Evolutionary conservation across 2,329 filamentous ascomycete genomes (phyloP).

Genomic region (Aulographum hederae): DNA sequence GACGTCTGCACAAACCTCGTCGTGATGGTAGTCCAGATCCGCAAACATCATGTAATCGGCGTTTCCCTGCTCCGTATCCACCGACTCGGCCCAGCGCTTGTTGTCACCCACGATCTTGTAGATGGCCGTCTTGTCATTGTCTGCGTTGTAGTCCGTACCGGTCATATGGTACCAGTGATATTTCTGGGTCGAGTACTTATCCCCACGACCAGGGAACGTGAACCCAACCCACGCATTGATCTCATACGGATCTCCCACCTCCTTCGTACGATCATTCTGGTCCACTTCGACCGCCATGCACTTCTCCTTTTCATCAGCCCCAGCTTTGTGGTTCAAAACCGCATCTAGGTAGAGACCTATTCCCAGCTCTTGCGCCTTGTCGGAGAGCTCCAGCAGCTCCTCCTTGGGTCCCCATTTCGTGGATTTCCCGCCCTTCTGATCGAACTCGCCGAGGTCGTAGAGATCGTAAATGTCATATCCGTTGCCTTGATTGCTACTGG

Average conservation of each 20-base stretch:
- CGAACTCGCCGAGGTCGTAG: constrained; percentile 53
- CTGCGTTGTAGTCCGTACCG: constrained; percentile 47
- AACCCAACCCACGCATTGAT: constrained; percentile 54
- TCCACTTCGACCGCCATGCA: constrained; percentile 47
- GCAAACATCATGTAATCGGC: constrained; percentile 54
- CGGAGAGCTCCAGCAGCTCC: constrained; percentile 36
- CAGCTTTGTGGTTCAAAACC: constrained; percentile 56
- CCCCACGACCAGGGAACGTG: constrained; percentile 42
- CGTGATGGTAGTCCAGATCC: constrained; percentile 46
- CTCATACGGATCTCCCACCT: constrained; percentile 35
- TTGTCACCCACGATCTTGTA: constrained; percentile 46
- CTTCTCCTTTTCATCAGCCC: constrained; percentile 45
- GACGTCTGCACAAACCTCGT: constrained; percentile 45
- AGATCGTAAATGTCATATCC: constrained; percentile 48
- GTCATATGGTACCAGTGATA: constrained; percentile 52
- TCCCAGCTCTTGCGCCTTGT: constrained; percentile 31
- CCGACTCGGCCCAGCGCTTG: constrained; percentile 45
- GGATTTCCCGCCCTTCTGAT: constrained; percentile 42
- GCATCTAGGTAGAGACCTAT: constrained; percentile 50
- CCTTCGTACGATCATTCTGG: constrained; percentile 32
- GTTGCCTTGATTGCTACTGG: constrained; percentile 39
- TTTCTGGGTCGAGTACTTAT: constrained; percentile 40
- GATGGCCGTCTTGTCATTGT: constrained; percentile 37
- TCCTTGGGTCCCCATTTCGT: constrained; percentile 55
- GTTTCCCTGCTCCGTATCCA: constrained; percentile 48